These are phyloP conservation scores for Chaetomium globosum DNA, from an alignment of 2,329 filamentous ascomycete species.

Conservation along the genomic window DNA sequence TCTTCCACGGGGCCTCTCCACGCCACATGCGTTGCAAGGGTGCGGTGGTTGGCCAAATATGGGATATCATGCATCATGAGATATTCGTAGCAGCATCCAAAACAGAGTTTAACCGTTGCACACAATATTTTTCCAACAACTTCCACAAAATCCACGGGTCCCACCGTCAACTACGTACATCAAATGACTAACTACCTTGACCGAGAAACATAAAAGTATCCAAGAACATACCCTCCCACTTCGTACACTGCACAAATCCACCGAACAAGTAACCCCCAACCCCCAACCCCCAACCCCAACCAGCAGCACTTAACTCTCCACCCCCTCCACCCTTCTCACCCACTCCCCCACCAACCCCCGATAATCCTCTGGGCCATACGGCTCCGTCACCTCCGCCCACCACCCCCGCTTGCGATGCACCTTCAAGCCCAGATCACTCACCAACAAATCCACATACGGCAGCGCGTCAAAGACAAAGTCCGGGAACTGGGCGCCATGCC, in stretches of 20 bases:
- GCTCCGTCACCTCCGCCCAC: slow-evolving; percentile 55
- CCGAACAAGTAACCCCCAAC: not conserved
- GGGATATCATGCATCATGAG: too few species aligned
- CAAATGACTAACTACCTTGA: too few species aligned
- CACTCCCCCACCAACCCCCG: slow-evolving; percentile 56
- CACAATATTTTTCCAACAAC: too few species aligned
- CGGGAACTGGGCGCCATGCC: slow-evolving; percentile 63
- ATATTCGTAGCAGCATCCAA: too few species aligned
- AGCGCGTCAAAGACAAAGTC: slow-evolving; percentile 77
- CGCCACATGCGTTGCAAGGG: not conserved
- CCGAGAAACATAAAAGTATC: too few species aligned
- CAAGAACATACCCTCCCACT: not conserved
- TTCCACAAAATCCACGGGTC: too few species aligned
- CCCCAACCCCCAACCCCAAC: not conserved
- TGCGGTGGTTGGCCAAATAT: too few species aligned
- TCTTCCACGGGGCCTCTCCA: not conserved
- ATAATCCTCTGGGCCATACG: slow-evolving; percentile 65
- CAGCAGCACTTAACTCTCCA: not conserved
- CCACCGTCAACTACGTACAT: too few species aligned
- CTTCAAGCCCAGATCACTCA: slow-evolving; percentile 66
- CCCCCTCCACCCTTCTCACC: slow-evolving; percentile 5
- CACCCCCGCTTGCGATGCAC: slow-evolving; percentile 58
- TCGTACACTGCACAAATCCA: not conserved
- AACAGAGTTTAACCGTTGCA: too few species aligned
- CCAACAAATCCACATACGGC: slow-evolving; percentile 70